Base-by-base conservation (phyloP, 345 rosid genomes). In the Geranium brycei region DNA sequence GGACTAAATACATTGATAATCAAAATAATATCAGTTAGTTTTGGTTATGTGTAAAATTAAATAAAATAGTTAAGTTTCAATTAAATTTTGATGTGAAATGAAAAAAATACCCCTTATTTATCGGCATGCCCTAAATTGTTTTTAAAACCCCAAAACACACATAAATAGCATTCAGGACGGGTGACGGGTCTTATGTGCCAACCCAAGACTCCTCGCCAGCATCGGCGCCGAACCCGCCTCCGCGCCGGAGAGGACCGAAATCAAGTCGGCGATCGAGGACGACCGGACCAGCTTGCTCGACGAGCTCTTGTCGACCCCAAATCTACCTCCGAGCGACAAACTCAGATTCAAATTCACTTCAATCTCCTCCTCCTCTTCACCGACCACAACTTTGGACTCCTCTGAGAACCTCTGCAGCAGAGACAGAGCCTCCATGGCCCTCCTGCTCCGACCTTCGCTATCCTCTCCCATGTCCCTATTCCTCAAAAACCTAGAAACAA, bases 291-390 rank as follows among this genome's bases (percentile, higher is more conserved):
- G 81, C 68, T 78, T 68, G 56, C 78, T 74, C 0, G 28, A 23
- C 28, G 80, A 68, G 66, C 77, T 78, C 68, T 82, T 85, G 23
- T 95, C 96, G 30, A 88, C 89, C 56, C 99, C 99, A 58, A 95
- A 95, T 61, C 83, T 65, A 16, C 99, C 99, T 47, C 96, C 96
- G 4, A 91, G 65, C 15, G 99, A 95, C 17, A 95, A 60, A 69
- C 95, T 95, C 8, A 95, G 91, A 77, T 81, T 91, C 57, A 95
- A 80, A 81, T 95, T 97, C 59, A 95, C 76, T 56, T 78, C 79
- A 73, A 10, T 58, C 77, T 13, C 51, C 73, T 17, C 70, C 31
- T n/a, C 68, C 57, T 72, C 32, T 66, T 71, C 40, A 63, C 68
- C 68, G 65, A 60, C n/a, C 85, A 76, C 77, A 60, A 23, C 28